Base-by-base conservation (phyloP, 208 protist genomes). In the Acanthamoeba quina region DNA sequence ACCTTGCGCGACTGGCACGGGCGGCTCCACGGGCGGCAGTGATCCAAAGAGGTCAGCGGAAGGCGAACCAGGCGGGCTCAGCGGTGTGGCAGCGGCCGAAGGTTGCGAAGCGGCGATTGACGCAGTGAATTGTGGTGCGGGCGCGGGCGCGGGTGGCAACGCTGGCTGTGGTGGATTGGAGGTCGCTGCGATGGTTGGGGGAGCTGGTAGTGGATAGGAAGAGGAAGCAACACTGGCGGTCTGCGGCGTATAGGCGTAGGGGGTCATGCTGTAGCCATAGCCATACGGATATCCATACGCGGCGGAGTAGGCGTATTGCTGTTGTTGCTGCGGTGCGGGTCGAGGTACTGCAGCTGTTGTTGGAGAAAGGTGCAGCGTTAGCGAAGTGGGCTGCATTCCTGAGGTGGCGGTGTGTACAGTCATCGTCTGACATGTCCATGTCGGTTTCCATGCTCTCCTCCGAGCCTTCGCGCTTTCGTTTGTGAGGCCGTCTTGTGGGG, bases 391-490 rank as follows among this genome's bases (percentile, higher is more conserved):
- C 11, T 17, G 66, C 29, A n/a, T 17, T 44, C 15, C 17, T 34
- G 66, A 41, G 24, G 29, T 74, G 26, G 24, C 66, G 26, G 17
- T 31, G 26, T 5, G 66, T 21, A 21, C 13, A 15, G 29, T 74
- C 26, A 74, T 41, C 66, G 34, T 62, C 56, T 34, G 66, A 72
- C 66, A 72, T 72, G 66, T 72, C 66, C n/a, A 37, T 72, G 6
- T 72, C 66, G 11, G 19, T 10, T 6, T 72, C 66, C 56, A 26
- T 62, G 15, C 0, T 72, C 66, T 17, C 66, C 1, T n/a, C 29
- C 29, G n/a, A 17, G 24, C 66, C 44, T 72, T 17, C 66, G 66
- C 11, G 17, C 66, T 17, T 34, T 41, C 24, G 56, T 62, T 26
- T 62, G 56, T 26, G 56, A 26, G 24, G 56, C 15, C 56, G 56